Evolutionary conservation across 2,329 filamentous ascomycete species (phyloP), one percentile per base, ranked within the genome.

Genomic region (Colletotrichum euphorbiae): DNA sequence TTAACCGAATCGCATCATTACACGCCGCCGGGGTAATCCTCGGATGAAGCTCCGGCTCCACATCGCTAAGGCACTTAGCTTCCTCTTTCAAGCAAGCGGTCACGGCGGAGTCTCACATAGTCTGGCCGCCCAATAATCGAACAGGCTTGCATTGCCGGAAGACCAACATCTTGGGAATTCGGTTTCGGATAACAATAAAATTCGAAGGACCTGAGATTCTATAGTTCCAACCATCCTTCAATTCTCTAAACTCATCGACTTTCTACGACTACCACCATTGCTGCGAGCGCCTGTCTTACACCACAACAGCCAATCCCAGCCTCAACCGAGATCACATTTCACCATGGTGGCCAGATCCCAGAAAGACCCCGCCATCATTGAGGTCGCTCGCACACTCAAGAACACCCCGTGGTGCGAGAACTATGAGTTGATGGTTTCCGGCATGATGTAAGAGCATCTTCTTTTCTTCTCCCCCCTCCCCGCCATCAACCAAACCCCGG

Each of bases 371-470:
- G 63, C 52, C 19, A 24, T 67, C 36, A 54, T 70, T 11, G 58
- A 51, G 28, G 19, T 56, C 13, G 45, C 63, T 2, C 33, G 55
- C n/a, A 21, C 45, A 1, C 31, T 69, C 8, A 3, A 67, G 31
- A 40, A 61, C 51, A 51, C 50, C 3, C 67, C 62, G 0, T 67
- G 57, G 62, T 67, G 67, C 31, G 62, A 69, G 28, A 56, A 69
- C 19, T 67, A 69, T 15, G 67, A 69, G 62, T 52, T 51, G 28
- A 69, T 69, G 67, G 28, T 69, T 31, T 69, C 67, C 1, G 67
- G 62, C n/a, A 69, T 67, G 67, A 51, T 69, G 45, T 67, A 5
- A 40, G 55, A n/a, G 11, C 17, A 38, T 5, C 0, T 13, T 24
- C 15, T n/a, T 11, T 7, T 12, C 31, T 19, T 4, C 28, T 7